A percentile compares a stretch with the other conserved stretches of the same genome.
These are phyloP conservation scores for Alternaria metachromatica DNA, from an alignment of 2,329 filamentous ascomycete species.

Conservation along the genomic window DNA sequence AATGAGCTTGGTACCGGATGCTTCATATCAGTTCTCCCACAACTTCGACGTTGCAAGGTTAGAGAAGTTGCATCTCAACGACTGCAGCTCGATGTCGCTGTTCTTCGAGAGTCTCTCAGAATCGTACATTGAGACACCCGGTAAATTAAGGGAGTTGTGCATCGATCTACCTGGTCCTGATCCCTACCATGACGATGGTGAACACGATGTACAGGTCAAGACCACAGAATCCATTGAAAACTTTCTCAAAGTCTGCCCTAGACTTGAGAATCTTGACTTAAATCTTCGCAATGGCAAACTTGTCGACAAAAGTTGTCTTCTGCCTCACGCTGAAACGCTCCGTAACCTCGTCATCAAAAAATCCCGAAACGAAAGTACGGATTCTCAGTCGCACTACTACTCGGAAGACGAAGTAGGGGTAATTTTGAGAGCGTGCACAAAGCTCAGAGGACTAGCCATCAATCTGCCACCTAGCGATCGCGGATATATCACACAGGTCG, in stretches of 20 bases:
- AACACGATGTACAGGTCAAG: background rate
- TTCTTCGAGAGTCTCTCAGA: background rate
- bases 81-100: background rate
- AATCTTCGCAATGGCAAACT: rapidly evolving
- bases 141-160: background rate
- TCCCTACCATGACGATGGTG: background rate
- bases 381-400: background rate
- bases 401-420: background rate
- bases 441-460: background rate
- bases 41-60: background rate
- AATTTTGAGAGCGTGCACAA: background rate
- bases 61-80: background rate
- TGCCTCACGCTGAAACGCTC: background rate
- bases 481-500: background rate
- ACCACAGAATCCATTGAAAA: background rate
- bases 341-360: background rate
- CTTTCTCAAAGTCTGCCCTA: background rate
- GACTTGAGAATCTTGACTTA: background rate
- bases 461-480: background rate
- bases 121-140: background rate
- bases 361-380: background rate
- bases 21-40: background rate
- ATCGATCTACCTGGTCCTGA: background rate
- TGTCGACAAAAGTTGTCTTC: background rate
- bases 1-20: background rate